Evolutionary conservation across 2,329 filamentous ascomycete species (phyloP).

Genomic region (Cladorrhinum sp.): DNA sequence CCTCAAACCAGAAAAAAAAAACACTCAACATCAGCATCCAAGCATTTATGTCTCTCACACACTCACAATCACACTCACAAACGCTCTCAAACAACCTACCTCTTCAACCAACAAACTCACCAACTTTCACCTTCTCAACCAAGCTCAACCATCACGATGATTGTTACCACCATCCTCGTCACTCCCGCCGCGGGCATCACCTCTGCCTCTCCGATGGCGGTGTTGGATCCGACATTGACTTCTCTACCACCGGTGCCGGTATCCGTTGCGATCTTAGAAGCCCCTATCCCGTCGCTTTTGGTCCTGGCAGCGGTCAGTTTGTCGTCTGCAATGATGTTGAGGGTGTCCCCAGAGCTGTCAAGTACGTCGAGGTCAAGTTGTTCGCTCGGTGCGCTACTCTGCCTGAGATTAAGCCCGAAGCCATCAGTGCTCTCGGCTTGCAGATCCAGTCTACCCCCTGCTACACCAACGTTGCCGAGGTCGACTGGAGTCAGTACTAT

Average conservation of each 20-base stretch:
- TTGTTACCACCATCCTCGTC: neutral
- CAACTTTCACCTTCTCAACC: neutral
- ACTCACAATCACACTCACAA: neutral
- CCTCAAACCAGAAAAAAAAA: neutral
- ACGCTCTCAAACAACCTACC: neutral
- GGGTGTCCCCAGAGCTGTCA: neutral
- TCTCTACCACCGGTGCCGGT: neutral
- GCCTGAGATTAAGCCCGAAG: neutral
- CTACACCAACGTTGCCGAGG: neutral
- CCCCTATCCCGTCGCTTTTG: neutral
- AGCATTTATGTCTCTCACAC: neutral
- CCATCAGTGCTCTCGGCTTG: neutral
- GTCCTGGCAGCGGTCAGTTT: neutral
- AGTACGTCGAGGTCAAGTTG: neutral
- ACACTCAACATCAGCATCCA: neutral
- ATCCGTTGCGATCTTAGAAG: neutral
- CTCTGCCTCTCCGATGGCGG: neutral
- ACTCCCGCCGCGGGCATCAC: neutral
- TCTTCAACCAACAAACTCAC: neutral
- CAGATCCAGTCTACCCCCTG: neutral
- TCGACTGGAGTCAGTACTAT: conserved; percentile 3
- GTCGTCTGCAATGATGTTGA: neutral
- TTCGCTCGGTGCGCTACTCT: neutral
- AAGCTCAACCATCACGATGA: neutral
- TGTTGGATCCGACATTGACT: neutral